These are phyloP conservation scores for Imleria badia DNA, from an alignment of 768 basidiomycete species.

Conservation along the genomic window DNA sequence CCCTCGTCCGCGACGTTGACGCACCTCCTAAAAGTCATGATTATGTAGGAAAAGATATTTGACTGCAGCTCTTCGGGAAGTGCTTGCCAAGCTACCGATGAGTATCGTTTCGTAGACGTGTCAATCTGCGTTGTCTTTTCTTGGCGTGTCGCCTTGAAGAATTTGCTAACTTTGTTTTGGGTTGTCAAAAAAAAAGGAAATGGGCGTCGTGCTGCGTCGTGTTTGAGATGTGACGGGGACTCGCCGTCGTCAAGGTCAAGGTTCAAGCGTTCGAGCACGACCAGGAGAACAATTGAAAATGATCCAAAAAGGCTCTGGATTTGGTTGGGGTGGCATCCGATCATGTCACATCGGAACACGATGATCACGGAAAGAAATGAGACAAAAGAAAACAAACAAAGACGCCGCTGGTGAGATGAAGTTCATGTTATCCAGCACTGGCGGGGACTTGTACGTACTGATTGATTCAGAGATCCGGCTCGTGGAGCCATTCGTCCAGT, in stretches of 20 bases:
- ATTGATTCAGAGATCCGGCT: not conserved
- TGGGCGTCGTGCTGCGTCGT: not conserved
- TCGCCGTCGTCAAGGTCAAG: slow-evolving; percentile 4
- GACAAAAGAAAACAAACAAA: not conserved
- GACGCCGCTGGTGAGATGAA: not conserved
- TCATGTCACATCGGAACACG: slow-evolving; percentile 1
- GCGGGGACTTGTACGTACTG: not conserved
- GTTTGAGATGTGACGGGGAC: not conserved
- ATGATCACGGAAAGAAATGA: slow-evolving; percentile 2
- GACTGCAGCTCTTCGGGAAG: no score
- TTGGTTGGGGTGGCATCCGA: slow-evolving; percentile 7
- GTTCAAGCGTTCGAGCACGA: not conserved
- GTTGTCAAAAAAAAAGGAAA: not conserved
- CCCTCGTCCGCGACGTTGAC: no score
- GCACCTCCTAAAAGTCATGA: no score
- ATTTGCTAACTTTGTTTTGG: not conserved
- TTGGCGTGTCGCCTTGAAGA: no score
- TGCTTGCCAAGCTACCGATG: no score
- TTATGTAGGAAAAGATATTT: no score
- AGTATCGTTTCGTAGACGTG: no score
- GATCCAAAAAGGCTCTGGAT: not conserved
- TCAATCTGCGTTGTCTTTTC: no score
- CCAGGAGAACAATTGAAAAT: not conserved
- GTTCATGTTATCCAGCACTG: not conserved
- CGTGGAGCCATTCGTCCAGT: not conserved